phyloP scores from a whole-genome alignment of 2,329 filamentous ascomycete genomes.

The Hortaea werneckii region DNA sequence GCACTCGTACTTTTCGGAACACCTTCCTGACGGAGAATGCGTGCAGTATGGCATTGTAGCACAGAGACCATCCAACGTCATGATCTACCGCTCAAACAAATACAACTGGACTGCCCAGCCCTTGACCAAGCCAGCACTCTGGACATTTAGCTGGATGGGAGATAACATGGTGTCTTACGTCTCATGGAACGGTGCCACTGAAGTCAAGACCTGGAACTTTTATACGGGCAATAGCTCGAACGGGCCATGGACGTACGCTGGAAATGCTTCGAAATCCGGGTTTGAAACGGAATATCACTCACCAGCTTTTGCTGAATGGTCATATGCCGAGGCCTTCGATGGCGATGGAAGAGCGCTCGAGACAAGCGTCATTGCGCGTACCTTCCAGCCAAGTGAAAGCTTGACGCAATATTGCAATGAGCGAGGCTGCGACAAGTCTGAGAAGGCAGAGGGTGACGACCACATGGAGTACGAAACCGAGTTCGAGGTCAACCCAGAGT shows the following conservation, averaged over 20 bases:
- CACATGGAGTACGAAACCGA: conserved; percentile 14
- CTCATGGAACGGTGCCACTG: conserved; percentile 44
- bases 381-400: conserved; percentile 26
- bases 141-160: conserved; percentile 27
- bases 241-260: conserved; percentile 29
- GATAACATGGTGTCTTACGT: conserved; percentile 38
- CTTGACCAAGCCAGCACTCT: conserved; percentile 28
- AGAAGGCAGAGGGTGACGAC: conserved; percentile 12
- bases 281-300: conserved; percentile 34
- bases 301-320: conserved; percentile 17
- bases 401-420: conserved; percentile 24
- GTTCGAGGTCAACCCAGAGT: conserved; percentile 13
- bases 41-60: conserved; percentile 45
- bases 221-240: conserved; percentile 29
- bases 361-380: conserved; percentile 24
- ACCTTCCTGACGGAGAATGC: conserved; percentile 37
- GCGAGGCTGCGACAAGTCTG: conserved; percentile 20
- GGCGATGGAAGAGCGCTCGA: conserved; percentile 20
- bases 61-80: conserved; percentile 29
- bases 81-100: conserved; percentile 47
- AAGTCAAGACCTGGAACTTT: conserved; percentile 42
- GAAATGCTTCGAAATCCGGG: conserved; percentile 29
- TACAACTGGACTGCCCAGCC: conserved; percentile 44
- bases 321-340: conserved; percentile 26
- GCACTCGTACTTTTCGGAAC: conserved; percentile 32